Base-by-base conservation (phyloP, 208 protist genomes). In the Blastocrithidia nonstop region DNA sequence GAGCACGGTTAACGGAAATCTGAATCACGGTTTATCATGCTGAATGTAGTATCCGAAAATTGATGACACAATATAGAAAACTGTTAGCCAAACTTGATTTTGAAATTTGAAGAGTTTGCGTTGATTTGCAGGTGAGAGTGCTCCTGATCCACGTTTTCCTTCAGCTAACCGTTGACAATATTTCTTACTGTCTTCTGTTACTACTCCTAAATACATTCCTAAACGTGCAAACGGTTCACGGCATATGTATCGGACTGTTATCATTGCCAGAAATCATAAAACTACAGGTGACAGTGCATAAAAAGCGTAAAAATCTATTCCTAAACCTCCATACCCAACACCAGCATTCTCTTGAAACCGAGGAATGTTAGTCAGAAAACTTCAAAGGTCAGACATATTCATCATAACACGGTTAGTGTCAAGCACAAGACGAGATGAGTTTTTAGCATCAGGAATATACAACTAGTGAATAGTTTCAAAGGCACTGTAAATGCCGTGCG, bases 11-110 rank as follows among this genome's bases (percentile, higher is more conserved):
- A 80, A 41, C 0, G 75, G 75, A 0, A 85, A 46, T 6, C 48
- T 54, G 31, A 77, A 77, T 64, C 66, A 85, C 27, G 71, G 75
- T 45, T 76, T 60, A 38, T 64, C 45, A 3, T 48, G 50, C 61
- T 72, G 67, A 25, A 76, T 61, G 11, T 27, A 45, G 4, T 36
- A 36, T 13, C 71, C 71, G 40, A 82, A 87, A 31, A 53, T 29
- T 23, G 57, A 57, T 16, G 71, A 78, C 6, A 39, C 50, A 8
- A 61, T 51, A 54, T 87, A 87, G 57, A 66, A 82, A 4, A 67
- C 15, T 25, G 60, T 33, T 11, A 87, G 59, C 77, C 71, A 87
- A n/a, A 71, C 8, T 45, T 87, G 77, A 32, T 76, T 77, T 45
- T 79, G 66, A 39, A 87, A 87, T 53, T 82, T 87, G 20, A 61